Conservation (phyloP, 2,329 filamentous ascomycete species). For the Colletotrichum sp. region DNA sequence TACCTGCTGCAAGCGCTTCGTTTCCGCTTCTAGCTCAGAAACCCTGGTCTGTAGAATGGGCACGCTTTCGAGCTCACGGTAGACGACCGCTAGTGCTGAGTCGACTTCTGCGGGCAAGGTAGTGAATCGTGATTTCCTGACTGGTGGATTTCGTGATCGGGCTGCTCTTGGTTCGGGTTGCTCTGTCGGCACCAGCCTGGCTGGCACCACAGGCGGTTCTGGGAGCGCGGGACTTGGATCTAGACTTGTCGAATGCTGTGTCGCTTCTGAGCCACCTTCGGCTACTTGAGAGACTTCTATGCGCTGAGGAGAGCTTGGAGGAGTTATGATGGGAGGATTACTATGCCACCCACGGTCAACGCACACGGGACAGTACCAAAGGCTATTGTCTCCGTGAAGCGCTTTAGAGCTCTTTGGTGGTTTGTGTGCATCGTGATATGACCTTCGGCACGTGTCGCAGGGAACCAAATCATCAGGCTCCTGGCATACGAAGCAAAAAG, state of each 20-base stretch:
- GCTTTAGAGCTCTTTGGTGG: neutral
- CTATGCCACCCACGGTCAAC: neutral
- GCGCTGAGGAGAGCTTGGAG: neutral
- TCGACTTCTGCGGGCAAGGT: neutral
- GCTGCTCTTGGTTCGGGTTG: neutral
- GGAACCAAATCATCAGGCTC: neutral
- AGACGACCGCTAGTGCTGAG: neutral
- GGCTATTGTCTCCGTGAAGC: neutral
- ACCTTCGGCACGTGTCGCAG: neutral
- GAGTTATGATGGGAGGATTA: neutral
- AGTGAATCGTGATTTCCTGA: neutral
- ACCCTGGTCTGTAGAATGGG: neutral
- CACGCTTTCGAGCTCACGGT: neutral
- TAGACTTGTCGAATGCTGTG: neutral
- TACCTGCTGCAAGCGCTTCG: neutral
- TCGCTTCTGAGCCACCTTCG: neutral
- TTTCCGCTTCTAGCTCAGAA: neutral
- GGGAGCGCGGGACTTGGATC: neutral
- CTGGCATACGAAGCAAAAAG: neutral
- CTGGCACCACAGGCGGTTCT: rapidly evolving
- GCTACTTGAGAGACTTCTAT: neutral
- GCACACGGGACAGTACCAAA: neutral
- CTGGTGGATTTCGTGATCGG: neutral
- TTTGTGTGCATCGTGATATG: neutral
- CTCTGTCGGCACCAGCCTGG: neutral